These are phyloP conservation scores for Nakazawaea ernobii DNA, from an alignment of 805 yeast species.

Conservation along the genomic window DNA sequence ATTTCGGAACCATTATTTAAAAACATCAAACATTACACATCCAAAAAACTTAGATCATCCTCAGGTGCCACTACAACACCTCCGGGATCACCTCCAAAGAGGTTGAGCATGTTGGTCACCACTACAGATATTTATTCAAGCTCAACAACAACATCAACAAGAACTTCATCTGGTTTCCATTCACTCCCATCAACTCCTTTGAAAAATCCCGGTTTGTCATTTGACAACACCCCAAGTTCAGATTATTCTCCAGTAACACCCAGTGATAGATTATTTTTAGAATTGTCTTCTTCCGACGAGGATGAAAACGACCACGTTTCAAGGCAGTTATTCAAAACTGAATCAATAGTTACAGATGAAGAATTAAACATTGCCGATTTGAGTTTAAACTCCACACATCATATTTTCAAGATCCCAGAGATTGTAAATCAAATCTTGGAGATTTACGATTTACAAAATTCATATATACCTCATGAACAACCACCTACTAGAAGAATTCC, in stretches of 20 bases:
- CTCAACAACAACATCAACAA: neutral
- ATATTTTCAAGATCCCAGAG: slow-evolving; percentile 72
- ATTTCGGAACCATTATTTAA: slow-evolving; percentile 8
- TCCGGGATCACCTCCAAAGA: neutral
- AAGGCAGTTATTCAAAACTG: slow-evolving; percentile 3
- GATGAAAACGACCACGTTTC: neutral
- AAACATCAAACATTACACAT: slow-evolving; percentile 9
- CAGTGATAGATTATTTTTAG: slow-evolving; percentile 21
- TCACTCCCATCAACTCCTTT: slow-evolving; percentile 1
- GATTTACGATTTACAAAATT: slow-evolving; percentile 40
- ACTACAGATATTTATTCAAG: neutral
- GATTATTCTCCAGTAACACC: slow-evolving; percentile 29
- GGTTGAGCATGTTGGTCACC: neutral
- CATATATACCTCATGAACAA: slow-evolving; percentile 54
- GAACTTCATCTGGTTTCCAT: neutral
- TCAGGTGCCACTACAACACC: slow-evolving; percentile 3
- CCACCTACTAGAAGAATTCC: slow-evolving; percentile 64
- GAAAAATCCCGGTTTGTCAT: slow-evolving; percentile 2
- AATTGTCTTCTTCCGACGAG: neutral
- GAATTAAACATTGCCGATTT: slow-evolving; percentile 2
- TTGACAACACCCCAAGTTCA: slow-evolving; percentile 4
- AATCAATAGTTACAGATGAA: neutral
- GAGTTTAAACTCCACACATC: slow-evolving; percentile 17
- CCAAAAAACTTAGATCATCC: slow-evolving; percentile 3
- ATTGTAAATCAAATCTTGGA: slow-evolving; percentile 55